Evolutionary conservation across 768 basidiomycete species (phyloP).

Genomic region (Lactarius akahatsu): DNA sequence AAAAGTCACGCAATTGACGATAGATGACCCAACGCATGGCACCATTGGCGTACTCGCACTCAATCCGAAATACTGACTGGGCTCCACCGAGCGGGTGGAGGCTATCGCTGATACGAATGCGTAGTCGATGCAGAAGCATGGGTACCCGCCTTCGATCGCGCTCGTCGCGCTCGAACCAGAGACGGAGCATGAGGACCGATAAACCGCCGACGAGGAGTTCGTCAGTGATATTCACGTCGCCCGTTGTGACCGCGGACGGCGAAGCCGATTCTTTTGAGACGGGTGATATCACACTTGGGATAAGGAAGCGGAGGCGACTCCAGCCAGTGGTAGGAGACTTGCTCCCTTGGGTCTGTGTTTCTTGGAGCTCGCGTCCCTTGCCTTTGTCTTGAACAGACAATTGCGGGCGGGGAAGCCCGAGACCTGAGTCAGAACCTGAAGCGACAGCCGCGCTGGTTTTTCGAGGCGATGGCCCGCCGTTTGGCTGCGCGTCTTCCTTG

Average conservation of each 20-base stretch:
- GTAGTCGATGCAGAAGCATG: constrained; percentile 71
- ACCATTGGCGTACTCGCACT: constrained; percentile 96
- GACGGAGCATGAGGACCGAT: constrained; percentile 70
- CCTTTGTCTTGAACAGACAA: constrained; percentile 18
- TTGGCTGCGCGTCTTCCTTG: constrained; percentile 10
- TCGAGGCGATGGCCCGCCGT: not conserved
- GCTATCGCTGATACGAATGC: constrained; percentile 84
- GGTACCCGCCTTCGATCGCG: constrained; percentile 80
- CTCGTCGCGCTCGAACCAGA: constrained; percentile 89
- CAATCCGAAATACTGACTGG: constrained; percentile 85
- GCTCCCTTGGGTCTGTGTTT: constrained; percentile 29
- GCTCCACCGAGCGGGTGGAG: constrained; percentile 73
- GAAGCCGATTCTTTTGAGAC: constrained; percentile 35
- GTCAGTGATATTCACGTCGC: constrained; percentile 72
- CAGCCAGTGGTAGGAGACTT: constrained; percentile 47
- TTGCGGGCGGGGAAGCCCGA: not conserved
- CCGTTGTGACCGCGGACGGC: constrained; percentile 51
- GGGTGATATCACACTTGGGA: constrained; percentile 53
- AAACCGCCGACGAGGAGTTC: constrained; percentile 81
- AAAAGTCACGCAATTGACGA: constrained; percentile 88
- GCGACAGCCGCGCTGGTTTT: constrained; percentile 2
- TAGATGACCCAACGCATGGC: constrained; percentile 93
- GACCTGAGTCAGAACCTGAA: constrained; percentile 14
- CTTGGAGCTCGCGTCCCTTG: constrained; percentile 18
- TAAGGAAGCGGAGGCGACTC: constrained; percentile 61